These are phyloP conservation scores for Hanseniaspora hatyaiensis DNA, from an alignment of 805 yeast genomes.

Conservation along the genomic window DNA sequence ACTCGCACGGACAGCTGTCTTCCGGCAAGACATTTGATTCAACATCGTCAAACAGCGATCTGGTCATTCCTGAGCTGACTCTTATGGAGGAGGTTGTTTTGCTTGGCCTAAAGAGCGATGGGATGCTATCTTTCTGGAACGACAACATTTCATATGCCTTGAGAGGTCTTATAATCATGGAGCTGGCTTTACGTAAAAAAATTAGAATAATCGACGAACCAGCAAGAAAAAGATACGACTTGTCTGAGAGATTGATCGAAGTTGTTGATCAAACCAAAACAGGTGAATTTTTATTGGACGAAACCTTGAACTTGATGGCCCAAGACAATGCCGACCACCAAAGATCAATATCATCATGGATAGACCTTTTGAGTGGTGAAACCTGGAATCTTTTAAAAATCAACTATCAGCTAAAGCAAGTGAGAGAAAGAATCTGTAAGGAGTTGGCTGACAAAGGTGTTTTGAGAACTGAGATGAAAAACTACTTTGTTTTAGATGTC, in stretches of 20 bases:
- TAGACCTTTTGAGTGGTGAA: conserved; percentile 85
- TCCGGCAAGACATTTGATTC: conserved; percentile 51
- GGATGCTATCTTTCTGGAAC: conserved; percentile 94
- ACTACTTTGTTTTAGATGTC: conserved; percentile 91
- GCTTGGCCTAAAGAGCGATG: conserved; percentile 92
- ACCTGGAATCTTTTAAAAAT: conserved; percentile 95
- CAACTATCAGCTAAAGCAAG: conserved; percentile 91
- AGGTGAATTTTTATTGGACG: conserved; percentile 91
- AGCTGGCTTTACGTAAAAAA: conserved; percentile 81
- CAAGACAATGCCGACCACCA: conserved; percentile 47
- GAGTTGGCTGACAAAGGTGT: conserved; percentile 96
- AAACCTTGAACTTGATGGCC: conserved; percentile 81
- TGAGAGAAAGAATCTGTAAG: conserved; percentile 88
- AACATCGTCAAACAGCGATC: conserved; percentile 28
- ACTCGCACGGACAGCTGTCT: conserved; percentile 9
- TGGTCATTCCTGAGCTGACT: conserved; percentile 54
- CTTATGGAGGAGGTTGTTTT: conserved; percentile 92
- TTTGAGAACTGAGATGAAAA: conserved; percentile 87
- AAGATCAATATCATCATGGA: conserved; percentile 77
- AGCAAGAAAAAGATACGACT: conserved; percentile 75
- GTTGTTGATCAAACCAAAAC: conserved; percentile 77
- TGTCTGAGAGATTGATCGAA: conserved; percentile 77
- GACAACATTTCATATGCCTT: conserved; percentile 93
- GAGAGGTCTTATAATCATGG: conserved; percentile 86
- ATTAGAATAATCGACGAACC: conserved; percentile 86